Base-by-base conservation (phyloP, 2,329 filamentous ascomycete species). In the Dactylellina parvicollis region DNA sequence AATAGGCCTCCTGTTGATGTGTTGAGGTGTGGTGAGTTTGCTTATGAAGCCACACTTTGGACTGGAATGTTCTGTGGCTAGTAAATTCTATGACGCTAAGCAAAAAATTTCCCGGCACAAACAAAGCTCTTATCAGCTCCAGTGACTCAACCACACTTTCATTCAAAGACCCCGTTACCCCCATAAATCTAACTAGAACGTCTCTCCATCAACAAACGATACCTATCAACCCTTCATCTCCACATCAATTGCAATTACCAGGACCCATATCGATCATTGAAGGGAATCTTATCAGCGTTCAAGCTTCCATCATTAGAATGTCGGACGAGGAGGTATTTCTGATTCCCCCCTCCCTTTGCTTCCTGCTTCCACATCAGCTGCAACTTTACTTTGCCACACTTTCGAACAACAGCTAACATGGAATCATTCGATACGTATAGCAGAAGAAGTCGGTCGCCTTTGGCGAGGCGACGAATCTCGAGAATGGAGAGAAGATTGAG, bases 91-190 rank as follows among this genome's bases (percentile, higher is more conserved):
- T 71, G 66, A 56, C 66, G 42, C 69, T 66, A 65, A 60, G 47
- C 47, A 70, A 66, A 73, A 73, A 73, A 73, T 66, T 73, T 73
- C 56, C 47, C 24, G 54, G 55, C 59, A 50, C 61, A 60, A 73
- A 65, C 59, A 65, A 73, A 73, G 60, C 52, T 64, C 69, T 73
- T 73, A 73, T 73, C 69, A 66, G 67, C 67, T 64, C 52, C 36
- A 66, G 42, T 73, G 69, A 73, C 69, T 73, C 69, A 73, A 73
- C 60, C 52, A 26, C 61, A 20, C 20, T 36, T 44, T 32, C 26
- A 18, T 50, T 44, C 62, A 59, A 56, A 47, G 42, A 57, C 30
- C 26, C 22, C 50, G 42, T 20, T 24, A 52, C 34, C 49, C 18
- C 28, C 38, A 57, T 56, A 42, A 14, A 56, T 22, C n/a, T 20